Evolutionary conservation across 805 yeast genomes (phyloP), one percentile per base, ranked within the genome.

Genomic region (Candida broadrunensis): DNA sequence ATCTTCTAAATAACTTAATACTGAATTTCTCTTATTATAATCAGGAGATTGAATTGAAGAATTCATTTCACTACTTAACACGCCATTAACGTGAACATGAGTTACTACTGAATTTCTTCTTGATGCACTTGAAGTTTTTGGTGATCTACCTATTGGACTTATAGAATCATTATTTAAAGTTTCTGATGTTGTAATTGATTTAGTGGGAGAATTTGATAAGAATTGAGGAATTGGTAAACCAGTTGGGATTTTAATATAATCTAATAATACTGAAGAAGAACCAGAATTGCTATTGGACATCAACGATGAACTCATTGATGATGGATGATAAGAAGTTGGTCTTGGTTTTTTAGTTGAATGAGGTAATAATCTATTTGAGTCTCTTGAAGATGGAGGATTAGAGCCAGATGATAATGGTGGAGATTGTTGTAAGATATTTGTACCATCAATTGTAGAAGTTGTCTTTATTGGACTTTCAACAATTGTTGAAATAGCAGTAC

Each of bases 241-340:
- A 5, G 66, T 53, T 2, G 67, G 66, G 27, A 60, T 54, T 42
- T 61, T 66, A 42, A 64, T 52, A 41, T 45, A 70, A 43, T 66
- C 75, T 44, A 47, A 51, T 32, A 57, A 56, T 6, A 15, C 18
- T 14, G 32, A 14, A 4, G 32, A 29, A 4, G 32, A 29, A 6
- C 18, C 17, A 14, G 18, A n/a, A 14, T 52, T 51, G 14, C 61
- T 48, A 13, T 48, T 38, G 31, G 42, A 41, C 47, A 53, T 48
- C 33, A 52, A 53, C 2, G 49, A 45, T 3, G 70, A 59, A 4
- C 68, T 48, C 64, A 66, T 57, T 12, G 78, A 68, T 2, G 83
- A 74, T 14, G 95, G 95, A 55, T 86, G 90, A 54, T 83, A 86
- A 8, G 93, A 85, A 0, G 91, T 85, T 32, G 95, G 95, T 58